Conservation (phyloP, 2,329 filamentous ascomycete genomes). For the Alternaria postmessia region DNA sequence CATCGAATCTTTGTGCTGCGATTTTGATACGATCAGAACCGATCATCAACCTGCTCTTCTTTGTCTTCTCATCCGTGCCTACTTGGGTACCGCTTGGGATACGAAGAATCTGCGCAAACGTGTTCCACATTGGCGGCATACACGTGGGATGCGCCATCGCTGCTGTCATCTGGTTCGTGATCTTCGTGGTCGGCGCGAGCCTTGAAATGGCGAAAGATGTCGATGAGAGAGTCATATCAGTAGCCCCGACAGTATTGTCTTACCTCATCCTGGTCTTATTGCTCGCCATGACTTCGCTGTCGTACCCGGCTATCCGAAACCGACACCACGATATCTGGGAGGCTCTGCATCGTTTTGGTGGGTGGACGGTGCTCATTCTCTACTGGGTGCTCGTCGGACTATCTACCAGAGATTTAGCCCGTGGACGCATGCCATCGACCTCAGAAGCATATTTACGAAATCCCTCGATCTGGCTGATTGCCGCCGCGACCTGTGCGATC, state of each 20-base stretch:
- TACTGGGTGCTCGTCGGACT: slow-evolving; percentile 47
- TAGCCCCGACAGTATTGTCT: slow-evolving; percentile 37
- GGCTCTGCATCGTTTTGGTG: slow-evolving; percentile 48
- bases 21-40: slow-evolving; percentile 49
- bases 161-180: slow-evolving; percentile 54
- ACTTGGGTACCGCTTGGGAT: slow-evolving; percentile 41
- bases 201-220: slow-evolving; percentile 40
- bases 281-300: slow-evolving; percentile 39
- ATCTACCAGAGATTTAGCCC: slow-evolving; percentile 35
- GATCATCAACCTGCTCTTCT: slow-evolving; percentile 49
- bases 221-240: slow-evolving; percentile 24
- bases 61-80: slow-evolving; percentile 46
- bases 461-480: slow-evolving; percentile 71
- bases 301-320: slow-evolving; percentile 42
- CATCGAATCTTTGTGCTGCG: slow-evolving; percentile 48
- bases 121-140: slow-evolving; percentile 50
- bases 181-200: slow-evolving; percentile 52
- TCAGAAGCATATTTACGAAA: slow-evolving; percentile 37
- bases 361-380: slow-evolving; percentile 48
- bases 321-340: slow-evolving; percentile 49
- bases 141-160: slow-evolving; percentile 49
- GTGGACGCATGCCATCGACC: slow-evolving; percentile 12
- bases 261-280: slow-evolving; percentile 43
- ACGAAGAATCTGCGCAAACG: slow-evolving; percentile 43
- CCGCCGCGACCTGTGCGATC: slow-evolving; percentile 71